phyloP scores from a whole-genome alignment of 2,329 filamentous ascomycete genomes.

The Fusarium sp. region DNA sequence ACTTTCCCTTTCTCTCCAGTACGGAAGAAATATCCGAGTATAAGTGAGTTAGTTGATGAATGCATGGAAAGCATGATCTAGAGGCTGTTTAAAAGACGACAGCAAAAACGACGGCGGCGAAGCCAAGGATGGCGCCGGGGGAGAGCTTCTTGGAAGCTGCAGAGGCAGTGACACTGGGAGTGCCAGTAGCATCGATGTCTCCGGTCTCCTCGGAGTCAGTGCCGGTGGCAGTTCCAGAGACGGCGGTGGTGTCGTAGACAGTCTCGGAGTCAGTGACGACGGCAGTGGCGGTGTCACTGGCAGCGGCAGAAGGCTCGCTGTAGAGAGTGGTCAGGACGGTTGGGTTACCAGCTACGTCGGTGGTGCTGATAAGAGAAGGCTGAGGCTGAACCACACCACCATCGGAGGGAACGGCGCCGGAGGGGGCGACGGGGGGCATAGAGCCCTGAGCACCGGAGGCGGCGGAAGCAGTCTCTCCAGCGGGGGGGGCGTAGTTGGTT shows the following conservation, averaged over 20 bases:
- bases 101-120: conserved; percentile 43
- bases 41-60: conserved; percentile 13
- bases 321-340: conserved; percentile 36
- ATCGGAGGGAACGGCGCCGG: conserved; percentile 18
- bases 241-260: conserved; percentile 23
- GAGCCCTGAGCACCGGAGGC: neutral
- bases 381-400: conserved; percentile 17
- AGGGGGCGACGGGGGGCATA: neutral
- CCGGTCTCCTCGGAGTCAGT: conserved; percentile 29
- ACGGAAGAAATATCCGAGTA: conserved; percentile 26
- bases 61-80: conserved; percentile 19
- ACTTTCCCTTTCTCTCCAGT: conserved; percentile 23
- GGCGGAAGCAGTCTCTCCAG: conserved; percentile 5
- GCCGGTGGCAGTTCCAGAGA: conserved; percentile 26
- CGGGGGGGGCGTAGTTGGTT: conserved; percentile 26
- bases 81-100: conserved; percentile 42
- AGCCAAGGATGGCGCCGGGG: conserved; percentile 41
- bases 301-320: conserved; percentile 29
- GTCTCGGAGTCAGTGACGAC: conserved; percentile 30
- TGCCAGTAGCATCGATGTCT: conserved; percentile 41
- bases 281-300: conserved; percentile 29
- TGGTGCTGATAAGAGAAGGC: conserved; percentile 37
- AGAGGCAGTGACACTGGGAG: conserved; percentile 47
- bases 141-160: conserved; percentile 45
- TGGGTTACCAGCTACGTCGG: conserved; percentile 29